phyloP scores from a whole-genome alignment of 1,284 basidiomycete genomes.

The Ustilago trichophora region DNA sequence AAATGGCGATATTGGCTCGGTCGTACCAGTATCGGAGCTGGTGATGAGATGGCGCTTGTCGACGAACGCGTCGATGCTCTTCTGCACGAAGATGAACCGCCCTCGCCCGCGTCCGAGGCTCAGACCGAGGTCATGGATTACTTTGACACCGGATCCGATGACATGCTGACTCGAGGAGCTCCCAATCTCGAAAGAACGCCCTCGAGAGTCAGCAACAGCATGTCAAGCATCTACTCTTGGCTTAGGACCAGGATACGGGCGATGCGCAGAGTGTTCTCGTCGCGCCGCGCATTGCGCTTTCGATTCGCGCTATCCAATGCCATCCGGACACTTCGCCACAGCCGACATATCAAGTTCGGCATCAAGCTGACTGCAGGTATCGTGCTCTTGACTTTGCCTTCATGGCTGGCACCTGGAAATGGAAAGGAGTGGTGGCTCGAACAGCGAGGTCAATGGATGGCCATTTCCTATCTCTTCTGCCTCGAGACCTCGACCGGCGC shows the following conservation, averaged over 20 bases:
- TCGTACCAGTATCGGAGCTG: background rate
- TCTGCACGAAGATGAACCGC: slow-evolving; percentile 29
- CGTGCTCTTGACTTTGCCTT: slow-evolving; percentile 67
- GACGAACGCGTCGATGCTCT: slow-evolving; percentile 30
- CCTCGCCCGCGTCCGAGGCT: background rate
- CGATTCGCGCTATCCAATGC: slow-evolving; percentile 37
- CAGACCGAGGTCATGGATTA: slow-evolving; percentile 16
- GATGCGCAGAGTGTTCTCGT: slow-evolving; percentile 5
- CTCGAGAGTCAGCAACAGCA: slow-evolving; percentile 14
- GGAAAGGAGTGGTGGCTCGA: slow-evolving; percentile 67
- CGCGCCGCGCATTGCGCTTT: slow-evolving; percentile 8
- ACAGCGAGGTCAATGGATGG: slow-evolving; percentile 68
- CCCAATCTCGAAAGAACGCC: slow-evolving; percentile 9
- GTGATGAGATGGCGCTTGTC: slow-evolving; percentile 8
- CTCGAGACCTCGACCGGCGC: slow-evolving; percentile 70
- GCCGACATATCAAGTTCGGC: slow-evolving; percentile 68
- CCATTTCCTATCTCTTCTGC: slow-evolving; percentile 67
- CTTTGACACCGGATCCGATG: slow-evolving; percentile 19
- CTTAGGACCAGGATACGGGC: slow-evolving; percentile 1
- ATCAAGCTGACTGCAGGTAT: slow-evolving; percentile 69
- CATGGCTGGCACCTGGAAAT: slow-evolving; percentile 57
- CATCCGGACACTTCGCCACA: slow-evolving; percentile 61
- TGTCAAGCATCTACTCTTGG: slow-evolving; percentile 7
- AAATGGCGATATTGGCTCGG: slow-evolving; percentile 44
- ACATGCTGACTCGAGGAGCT: background rate